These are phyloP conservation scores for Saprolegnia parasitica DNA, from an alignment of 352 stramenopile genomes.

Conservation along the genomic window DNA sequence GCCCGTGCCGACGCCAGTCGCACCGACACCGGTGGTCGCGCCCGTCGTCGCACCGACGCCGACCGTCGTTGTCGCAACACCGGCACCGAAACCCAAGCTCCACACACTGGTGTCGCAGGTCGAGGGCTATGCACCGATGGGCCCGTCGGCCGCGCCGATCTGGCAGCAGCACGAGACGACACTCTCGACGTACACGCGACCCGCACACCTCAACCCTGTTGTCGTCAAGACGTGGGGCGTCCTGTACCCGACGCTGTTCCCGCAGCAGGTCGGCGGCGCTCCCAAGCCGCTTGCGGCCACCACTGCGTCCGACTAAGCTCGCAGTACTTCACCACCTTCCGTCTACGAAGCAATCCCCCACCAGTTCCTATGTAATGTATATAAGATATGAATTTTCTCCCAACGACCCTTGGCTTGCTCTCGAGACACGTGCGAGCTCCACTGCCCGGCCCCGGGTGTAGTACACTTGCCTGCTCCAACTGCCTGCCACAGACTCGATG, in stretches of 20 bases:
- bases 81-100: not conserved
- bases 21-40: not conserved
- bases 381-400: too few relatives aligned
- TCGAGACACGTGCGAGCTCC: too few relatives aligned
- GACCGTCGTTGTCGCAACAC: not conserved
- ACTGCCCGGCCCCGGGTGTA: too few relatives aligned
- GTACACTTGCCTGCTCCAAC: too few relatives aligned
- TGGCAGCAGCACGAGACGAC: conserved; percentile 6
- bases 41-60: not conserved
- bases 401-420: too few relatives aligned
- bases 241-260: conserved; percentile 25
- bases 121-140: not conserved
- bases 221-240: conserved; percentile 16
- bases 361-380: too few relatives aligned
- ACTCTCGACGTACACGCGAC: conserved; percentile 11
- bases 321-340: too few relatives aligned
- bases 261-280: conserved; percentile 3
- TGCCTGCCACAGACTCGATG: too few relatives aligned
- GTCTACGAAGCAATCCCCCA: too few relatives aligned
- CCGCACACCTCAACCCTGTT: conserved; percentile 10
- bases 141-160: not conserved
- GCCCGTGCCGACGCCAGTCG: not conserved
- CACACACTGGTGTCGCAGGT: conserved; percentile 2
- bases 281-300: not conserved
- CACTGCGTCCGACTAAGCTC: not conserved